Evolutionary conservation across 768 basidiomycete genomes (phyloP).

Genomic region (Boletus tomentosulus): DNA sequence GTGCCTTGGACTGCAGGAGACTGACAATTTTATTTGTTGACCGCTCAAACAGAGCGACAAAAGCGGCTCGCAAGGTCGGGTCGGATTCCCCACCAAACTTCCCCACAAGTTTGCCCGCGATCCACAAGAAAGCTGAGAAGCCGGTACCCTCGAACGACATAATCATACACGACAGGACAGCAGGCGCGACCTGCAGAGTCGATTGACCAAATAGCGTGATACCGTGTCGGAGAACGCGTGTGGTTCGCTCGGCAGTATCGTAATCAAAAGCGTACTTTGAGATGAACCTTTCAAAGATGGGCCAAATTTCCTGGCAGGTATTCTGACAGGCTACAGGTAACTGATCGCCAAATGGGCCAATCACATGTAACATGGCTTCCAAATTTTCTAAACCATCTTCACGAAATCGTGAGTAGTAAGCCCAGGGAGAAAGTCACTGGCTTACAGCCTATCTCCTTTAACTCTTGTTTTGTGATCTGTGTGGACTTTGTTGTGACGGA

Average conservation of each 20-base stretch:
- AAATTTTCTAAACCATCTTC: conserved; percentile 87
- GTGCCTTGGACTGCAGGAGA: conserved; percentile 62
- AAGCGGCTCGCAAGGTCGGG: conserved; percentile 48
- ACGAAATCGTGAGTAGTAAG: conserved; percentile 8
- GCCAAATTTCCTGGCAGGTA: conserved; percentile 79
- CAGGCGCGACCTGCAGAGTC: conserved; percentile 62
- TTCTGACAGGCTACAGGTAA: conserved; percentile 76
- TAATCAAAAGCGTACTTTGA: conserved; percentile 72
- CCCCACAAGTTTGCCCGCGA: conserved; percentile 80
- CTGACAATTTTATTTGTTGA: conserved; percentile 67
- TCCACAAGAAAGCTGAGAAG: conserved; percentile 89
- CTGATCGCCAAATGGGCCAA: conserved; percentile 78
- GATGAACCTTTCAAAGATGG: conserved; percentile 77
- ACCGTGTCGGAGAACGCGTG: conserved; percentile 80
- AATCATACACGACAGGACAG: conserved; percentile 72
- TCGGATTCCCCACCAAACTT: conserved; percentile 70
- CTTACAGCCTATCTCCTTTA: conserved; percentile 67
- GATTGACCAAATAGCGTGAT: conserved; percentile 73
- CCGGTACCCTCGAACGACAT: conserved; percentile 75
- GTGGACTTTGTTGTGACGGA: conserved; percentile 50
- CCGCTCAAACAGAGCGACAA: conserved; percentile 67
- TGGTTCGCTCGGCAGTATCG: conserved; percentile 76
- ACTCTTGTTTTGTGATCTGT: conserved; percentile 63
- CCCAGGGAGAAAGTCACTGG: background rate
- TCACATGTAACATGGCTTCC: conserved; percentile 84